Evolutionary conservation across 495 filamentous ascomycete genomes (phyloP), one percentile per base, ranked within the genome.

Genomic region (Halenospora varia): DNA sequence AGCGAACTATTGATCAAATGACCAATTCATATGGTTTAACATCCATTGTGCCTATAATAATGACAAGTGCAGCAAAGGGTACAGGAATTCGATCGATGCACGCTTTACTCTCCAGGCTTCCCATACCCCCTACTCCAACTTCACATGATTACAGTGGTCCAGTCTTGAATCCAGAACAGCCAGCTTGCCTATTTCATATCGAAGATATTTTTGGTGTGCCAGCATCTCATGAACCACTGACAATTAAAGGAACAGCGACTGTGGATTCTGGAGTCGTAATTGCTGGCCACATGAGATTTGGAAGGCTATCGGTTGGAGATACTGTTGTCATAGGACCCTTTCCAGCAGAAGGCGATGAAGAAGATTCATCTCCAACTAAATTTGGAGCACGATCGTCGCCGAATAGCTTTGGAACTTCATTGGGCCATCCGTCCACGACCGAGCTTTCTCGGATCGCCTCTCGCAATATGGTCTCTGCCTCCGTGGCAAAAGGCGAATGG

Each of bases 1-100:
- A 70, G 42, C 78, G 74, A 25, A 62, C 77, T 0, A 68, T 87
- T 18, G 68, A 69, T 24, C 69, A 70, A 9, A 75, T 84, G 2
- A 62, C 71, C 19, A 72, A 69, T 11, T 15, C 18, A 25, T 68
- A 76, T 10, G 79, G 78, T 35, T 68, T 82, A 44, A 64, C 73
- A 18, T 71, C 72, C 2, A 73, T 82, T 42, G 88, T 97, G 9
- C 94, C 95, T 1, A 93, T 98, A 57, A 70, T 96, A 2, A 78
- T 97, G 22, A 92, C 91, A 18, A 96, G 91, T 61, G 88, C 92
- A 10, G 85, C 96, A 2, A 88, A 87, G 66, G 94, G 93, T 1
- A 83, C 82, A 11, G 93, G 93, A 0, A 86, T 97, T 53, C 82
- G 84, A 18, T 77, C 87, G 54, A 66, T 96, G 10, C 94, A 98